These are phyloP conservation scores for Choiromyces venosus DNA, from an alignment of 495 filamentous ascomycete species.

Conservation along the genomic window DNA sequence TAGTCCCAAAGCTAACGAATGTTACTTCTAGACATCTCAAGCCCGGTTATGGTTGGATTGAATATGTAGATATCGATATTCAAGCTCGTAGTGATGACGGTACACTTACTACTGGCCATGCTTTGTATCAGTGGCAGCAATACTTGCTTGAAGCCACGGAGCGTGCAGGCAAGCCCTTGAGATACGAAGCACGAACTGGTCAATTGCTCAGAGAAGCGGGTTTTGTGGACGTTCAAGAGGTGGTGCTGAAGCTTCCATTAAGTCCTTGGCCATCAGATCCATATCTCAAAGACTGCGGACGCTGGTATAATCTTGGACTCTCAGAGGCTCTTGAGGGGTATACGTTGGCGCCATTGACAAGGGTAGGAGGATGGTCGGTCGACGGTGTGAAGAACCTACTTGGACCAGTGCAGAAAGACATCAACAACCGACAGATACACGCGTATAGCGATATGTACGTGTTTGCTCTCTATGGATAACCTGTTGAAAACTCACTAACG, in stretches of 20 bases:
- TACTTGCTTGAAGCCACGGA: slow-evolving; percentile 66
- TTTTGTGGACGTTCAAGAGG: slow-evolving; percentile 77
- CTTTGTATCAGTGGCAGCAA: slow-evolving; percentile 61
- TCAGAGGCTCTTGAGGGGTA: slow-evolving; percentile 67
- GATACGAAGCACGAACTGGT: slow-evolving; percentile 59
- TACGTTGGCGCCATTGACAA: slow-evolving; percentile 66
- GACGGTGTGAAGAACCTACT: slow-evolving; percentile 61
- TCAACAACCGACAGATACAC: slow-evolving; percentile 63
- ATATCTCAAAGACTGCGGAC: slow-evolving; percentile 63
- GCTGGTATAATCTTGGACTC: slow-evolving; percentile 80
- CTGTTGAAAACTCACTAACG: slow-evolving; percentile 31
- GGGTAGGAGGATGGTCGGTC: slow-evolving; percentile 58
- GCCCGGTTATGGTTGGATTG: slow-evolving; percentile 68
- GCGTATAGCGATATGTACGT: slow-evolving; percentile 72
- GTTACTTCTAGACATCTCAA: slow-evolving; percentile 59
- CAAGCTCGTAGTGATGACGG: slow-evolving; percentile 71
- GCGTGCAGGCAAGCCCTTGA: slow-evolving; percentile 58
- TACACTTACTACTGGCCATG: slow-evolving; percentile 50
- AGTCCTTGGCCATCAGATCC: slow-evolving; percentile 72
- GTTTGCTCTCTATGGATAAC: slow-evolving; percentile 17
- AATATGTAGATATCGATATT: slow-evolving; percentile 91
- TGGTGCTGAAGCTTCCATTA: slow-evolving; percentile 64
- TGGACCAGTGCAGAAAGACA: slow-evolving; percentile 59
- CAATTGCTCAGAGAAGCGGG: slow-evolving; percentile 62
- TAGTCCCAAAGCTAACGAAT: slow-evolving; percentile 18